Percentiles rank a stretch among this genome's conserved stretches.
Conservation (phyloP, 768 basidiomycete species). For the Termitomyces titanicus region DNA sequence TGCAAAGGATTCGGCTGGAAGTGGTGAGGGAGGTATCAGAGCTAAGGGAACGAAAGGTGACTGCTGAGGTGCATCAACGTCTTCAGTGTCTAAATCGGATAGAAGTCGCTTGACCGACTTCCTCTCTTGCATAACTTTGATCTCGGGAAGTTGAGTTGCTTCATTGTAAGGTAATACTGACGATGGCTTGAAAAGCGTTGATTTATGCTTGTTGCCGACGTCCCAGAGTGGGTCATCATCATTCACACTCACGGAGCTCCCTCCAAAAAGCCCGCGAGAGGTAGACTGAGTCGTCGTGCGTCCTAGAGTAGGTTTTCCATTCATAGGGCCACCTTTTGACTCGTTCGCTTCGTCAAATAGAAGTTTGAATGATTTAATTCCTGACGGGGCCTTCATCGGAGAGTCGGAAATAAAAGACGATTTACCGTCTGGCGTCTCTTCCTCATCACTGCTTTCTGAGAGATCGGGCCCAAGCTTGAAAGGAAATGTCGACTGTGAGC, state of each 20-base stretch:
- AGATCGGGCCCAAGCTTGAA: constrained; percentile 28
- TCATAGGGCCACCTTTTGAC: constrained; percentile 1
- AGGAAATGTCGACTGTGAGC: constrained; percentile 35
- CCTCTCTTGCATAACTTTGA: not conserved
- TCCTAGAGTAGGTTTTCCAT: constrained; percentile 5
- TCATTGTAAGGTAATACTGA: not conserved
- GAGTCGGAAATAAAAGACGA: constrained; percentile 66
- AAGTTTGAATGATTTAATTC: constrained; percentile 59
- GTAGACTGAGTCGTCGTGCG: constrained; percentile 12
- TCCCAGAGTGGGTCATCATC: constrained; percentile 13
- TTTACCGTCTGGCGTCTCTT: constrained; percentile 34
- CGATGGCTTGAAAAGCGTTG: constrained; percentile 1
- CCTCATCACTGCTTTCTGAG: constrained; percentile 28
- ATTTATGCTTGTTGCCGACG: constrained; percentile 2
- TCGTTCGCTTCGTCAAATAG: constrained; percentile 53
- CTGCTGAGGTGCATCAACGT: constrained; percentile 11
- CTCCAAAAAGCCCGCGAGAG: constrained; percentile 12
- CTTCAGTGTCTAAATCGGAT: constrained; percentile 28
- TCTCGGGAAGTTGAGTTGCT: not conserved
- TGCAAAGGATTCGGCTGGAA: constrained; percentile 32
- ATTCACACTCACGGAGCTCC: not conserved
- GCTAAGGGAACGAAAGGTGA: constrained; percentile 18
- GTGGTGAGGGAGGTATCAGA: constrained; percentile 71
- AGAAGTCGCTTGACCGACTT: constrained; percentile 41
- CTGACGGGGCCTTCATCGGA: constrained; percentile 57